Base-by-base conservation (phyloP, 2,329 filamentous ascomycete genomes). In the Elsinoe fawcettii region DNA sequence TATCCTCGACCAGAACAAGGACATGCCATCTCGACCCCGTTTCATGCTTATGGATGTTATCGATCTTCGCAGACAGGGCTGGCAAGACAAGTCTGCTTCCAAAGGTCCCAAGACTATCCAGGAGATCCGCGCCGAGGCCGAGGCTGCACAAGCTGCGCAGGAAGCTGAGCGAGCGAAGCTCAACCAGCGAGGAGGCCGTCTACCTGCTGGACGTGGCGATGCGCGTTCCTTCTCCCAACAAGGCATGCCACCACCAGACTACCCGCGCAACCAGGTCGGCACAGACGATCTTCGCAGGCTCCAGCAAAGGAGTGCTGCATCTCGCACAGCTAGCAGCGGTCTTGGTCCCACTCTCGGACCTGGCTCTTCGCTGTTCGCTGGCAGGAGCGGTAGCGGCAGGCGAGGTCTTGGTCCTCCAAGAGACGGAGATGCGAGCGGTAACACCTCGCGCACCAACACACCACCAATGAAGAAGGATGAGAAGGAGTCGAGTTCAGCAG, bases 11-110 rank as follows among this genome's bases (percentile, higher is more conserved):
- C 84, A 88, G 60, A 85, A 86, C 11, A 86, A 87, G 30, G 70
- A 67, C 14, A 80, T 99, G 22, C 85, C 86, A 53, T 96, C 90
- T 73, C 86, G 93, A 78, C 80, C 96, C 64, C 85, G 83, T 70
- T 99, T 97, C 76, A 97, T 99, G 93, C 81, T 99, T 60, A 84
- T 97, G 84, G 93, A 99, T 69, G 82, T 96, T 57, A 71, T 95
- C 58, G 93, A 99, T 70, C 79, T 99, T 63, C 86, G 93, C 64
- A 83, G 73, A 69, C 76, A 78, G 55, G 79, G 81, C 69, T 99
- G 93, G 93, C 73, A 80, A 60, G 90, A 89, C 58, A 96, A 96
- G 79, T 90, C 95, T 70, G 87, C 91, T 75, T 87, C 91, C 75
- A 97, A 97, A 79, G 93, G 93, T 36, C 93, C 93, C 59, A 96